Base-by-base conservation (phyloP, 2,329 filamentous ascomycete genomes). In the Cordyceps militaris region DNA sequence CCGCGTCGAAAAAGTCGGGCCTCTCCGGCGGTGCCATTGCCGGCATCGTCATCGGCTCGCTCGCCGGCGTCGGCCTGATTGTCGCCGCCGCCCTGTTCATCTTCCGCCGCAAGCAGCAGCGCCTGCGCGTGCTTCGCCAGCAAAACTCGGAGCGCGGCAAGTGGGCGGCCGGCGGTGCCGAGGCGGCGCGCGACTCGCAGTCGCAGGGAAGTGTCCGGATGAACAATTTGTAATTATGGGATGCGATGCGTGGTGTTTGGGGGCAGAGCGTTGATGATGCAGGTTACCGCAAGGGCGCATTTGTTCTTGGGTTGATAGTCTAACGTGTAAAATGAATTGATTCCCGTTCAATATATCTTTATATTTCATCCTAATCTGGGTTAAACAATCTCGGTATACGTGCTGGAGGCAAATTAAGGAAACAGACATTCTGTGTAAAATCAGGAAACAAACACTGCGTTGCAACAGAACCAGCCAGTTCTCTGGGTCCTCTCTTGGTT, bases 1-100 rank as follows among this genome's bases (percentile, higher is more conserved):
- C 44, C 13, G 28, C 63, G 66, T 64, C 61, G 43, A 64, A 63
- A 56, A 62, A 64, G 59, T 61, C 63, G 54, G 68, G 67, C 2
- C 75, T 91, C 11, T 85, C 84, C 14, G 82, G 82, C 21, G 88
- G 87, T 43, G 80, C 83, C 21, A 90, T 92, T 65, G 89, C 88
- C 3, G 89, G 88, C 1, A 86, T 89, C 59, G 87, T 88, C 2
- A 76, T 92, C 60, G 89, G 89, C 32, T 79, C 84, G 3, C 70
- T 93, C 9, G 74, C 81, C 10, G 88, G 83, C 44, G 79, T 83
- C 4, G 76, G 78, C 1, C 68, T 89, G 10, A 68, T 91, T 9
- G 76, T 78, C n/a, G 82, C 76, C 1, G 74, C 86, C 1, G 73
- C 83, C 32, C 79, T 88, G 63, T 71, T 87, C 46, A 79, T 87